These are phyloP conservation scores for Alternaria arbusti DNA, from an alignment of 2,329 filamentous ascomycete species.

Conservation along the genomic window DNA sequence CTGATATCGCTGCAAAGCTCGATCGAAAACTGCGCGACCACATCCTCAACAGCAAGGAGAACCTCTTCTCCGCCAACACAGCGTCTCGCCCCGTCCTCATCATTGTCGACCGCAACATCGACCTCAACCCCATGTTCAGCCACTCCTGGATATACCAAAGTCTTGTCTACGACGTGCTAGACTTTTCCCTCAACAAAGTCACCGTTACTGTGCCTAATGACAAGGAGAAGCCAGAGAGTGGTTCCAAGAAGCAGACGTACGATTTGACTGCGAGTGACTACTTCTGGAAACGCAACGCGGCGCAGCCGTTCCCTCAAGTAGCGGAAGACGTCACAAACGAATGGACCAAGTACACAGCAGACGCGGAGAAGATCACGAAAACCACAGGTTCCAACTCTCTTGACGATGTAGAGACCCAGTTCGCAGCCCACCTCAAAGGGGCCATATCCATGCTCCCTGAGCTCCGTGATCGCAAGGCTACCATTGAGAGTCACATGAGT, in stretches of 20 bases:
- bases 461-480: slow-evolving; percentile 82
- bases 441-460: slow-evolving; percentile 93
- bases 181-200: slow-evolving; percentile 89
- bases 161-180: slow-evolving; percentile 50
- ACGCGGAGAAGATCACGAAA: slow-evolving; percentile 90
- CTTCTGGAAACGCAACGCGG: slow-evolving; percentile 94
- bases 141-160: slow-evolving; percentile 75
- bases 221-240: slow-evolving; percentile 75
- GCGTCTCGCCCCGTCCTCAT: slow-evolving; percentile 84
- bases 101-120: slow-evolving; percentile 93
- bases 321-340: slow-evolving; percentile 96
- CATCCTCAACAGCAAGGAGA: slow-evolving; percentile 96
- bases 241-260: slow-evolving; percentile 84
- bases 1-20: slow-evolving; percentile 91
- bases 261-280: slow-evolving; percentile 90
- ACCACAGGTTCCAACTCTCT: slow-evolving; percentile 93
- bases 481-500: slow-evolving; percentile 88
- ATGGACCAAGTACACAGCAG: slow-evolving; percentile 92
- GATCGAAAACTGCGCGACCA: slow-evolving; percentile 96
- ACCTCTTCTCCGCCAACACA: slow-evolving; percentile 82
- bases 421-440: slow-evolving; percentile 92
- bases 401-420: slow-evolving; percentile 90
- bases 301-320: slow-evolving; percentile 47
- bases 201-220: slow-evolving; percentile 86
- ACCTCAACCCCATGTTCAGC: slow-evolving; percentile 97